Conservation (phyloP, 2,329 filamentous ascomycete species). For the Colletotrichum cuscutae region DNA sequence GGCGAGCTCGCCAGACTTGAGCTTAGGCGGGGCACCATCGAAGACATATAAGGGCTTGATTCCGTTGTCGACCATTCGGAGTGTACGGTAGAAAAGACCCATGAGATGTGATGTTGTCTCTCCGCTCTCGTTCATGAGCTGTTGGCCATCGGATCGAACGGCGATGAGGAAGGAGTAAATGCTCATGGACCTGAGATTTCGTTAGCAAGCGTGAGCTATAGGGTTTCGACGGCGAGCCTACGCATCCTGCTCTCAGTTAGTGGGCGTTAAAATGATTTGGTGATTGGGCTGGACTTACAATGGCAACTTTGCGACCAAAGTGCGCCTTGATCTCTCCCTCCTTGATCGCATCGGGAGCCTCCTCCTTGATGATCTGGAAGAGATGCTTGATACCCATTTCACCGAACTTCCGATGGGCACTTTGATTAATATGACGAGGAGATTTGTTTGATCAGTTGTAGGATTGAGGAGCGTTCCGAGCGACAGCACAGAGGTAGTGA, state of each 20-base stretch:
- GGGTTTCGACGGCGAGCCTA: conserved; percentile 44
- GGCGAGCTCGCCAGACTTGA: conserved; percentile 96
- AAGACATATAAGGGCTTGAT: conserved; percentile 99
- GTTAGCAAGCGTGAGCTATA: conserved; percentile 22
- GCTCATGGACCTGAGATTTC: conserved; percentile 82
- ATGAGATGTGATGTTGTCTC: conserved; percentile 98
- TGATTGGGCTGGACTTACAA: conserved; percentile 68
- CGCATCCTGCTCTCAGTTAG: conserved; percentile 61
- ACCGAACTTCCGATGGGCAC: conserved; percentile 3
- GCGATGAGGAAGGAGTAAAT: conserved; percentile 99
- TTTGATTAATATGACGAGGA: neutral
- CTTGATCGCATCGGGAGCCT: conserved; percentile 95
- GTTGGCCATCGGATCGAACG: conserved; percentile 94
- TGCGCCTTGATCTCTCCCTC: conserved; percentile 99
- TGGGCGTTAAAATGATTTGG: neutral
- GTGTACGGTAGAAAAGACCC: conserved; percentile 99
- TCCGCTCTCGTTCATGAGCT: conserved; percentile 93
- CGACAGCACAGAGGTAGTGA: neutral
- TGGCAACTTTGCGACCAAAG: conserved; percentile 97
- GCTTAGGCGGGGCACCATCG: conserved; percentile 94
- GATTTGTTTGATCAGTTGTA: neutral
- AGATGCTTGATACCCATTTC: conserved; percentile 77
- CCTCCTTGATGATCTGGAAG: conserved; percentile 85
- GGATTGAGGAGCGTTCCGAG: neutral
- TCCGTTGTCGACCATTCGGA: conserved; percentile 97